Evolutionary conservation across 345 rosid species (phyloP), one percentile per base, ranked within the genome.

Genomic region (Clausena lansium): DNA sequence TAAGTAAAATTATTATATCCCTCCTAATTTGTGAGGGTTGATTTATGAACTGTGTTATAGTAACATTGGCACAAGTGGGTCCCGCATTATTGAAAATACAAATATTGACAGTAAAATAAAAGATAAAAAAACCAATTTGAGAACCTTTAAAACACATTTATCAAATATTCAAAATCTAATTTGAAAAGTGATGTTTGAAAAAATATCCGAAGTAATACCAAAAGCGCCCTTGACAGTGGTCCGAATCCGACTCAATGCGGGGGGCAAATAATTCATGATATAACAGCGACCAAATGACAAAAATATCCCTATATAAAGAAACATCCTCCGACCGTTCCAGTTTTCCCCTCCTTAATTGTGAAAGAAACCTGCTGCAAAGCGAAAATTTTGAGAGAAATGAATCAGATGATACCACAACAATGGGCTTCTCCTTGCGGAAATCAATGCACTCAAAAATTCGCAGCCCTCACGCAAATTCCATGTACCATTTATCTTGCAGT

Each of bases 361-460:
- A 17, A 27, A 35, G 47, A 22, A 32, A 73, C 33, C 45, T 2
- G 57, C 7, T 10, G n/a, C 17, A 4, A 2, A 64, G 47, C 54
- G 58, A 65, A 5, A 25, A 5, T 6, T 75, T 74, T 45, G 55
- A 60, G 74, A 67, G 79, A 80, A 64, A 52, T 77, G 81, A 78
- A 60, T 67, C 81, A 75, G 73, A 90, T 87, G 90, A 80, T 90
- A 62, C 97, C 97, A 22, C 91, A 88, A 76, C 90, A 91, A 84
- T 96, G 99, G 99, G 79, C 89, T 61, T 87, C 90, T 67, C 95
- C 97, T n/a, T 96, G 98, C 74, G 90, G 97, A 73, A 85, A 63
- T 70, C 82, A 85, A 59, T 96, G 99, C 88, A 96, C 99, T 77
- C 82, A 83, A 74, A 96, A 91, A 88, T 96, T 84, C 68, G 87